phyloP scores from a whole-genome alignment of 805 yeast species.

The Lachancea lanzarotensis region DNA sequence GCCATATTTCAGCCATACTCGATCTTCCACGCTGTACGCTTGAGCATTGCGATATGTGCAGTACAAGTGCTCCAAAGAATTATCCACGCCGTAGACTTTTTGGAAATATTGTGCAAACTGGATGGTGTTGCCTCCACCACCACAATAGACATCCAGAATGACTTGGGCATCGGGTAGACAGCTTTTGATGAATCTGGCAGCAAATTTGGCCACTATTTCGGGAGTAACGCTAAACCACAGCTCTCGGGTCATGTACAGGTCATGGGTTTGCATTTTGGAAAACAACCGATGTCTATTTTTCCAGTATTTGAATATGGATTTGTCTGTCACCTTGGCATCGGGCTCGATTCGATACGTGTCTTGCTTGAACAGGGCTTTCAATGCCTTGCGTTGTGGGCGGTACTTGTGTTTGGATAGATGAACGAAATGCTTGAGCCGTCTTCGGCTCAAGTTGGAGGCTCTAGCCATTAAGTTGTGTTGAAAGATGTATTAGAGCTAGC shows the following conservation, averaged over 20 bases:
- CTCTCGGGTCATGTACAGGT: constrained; percentile 56
- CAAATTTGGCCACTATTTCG: constrained; percentile 58
- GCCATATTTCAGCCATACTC: constrained; percentile 42
- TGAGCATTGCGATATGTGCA: constrained; percentile 63
- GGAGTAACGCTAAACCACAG: constrained; percentile 89
- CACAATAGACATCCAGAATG: constrained; percentile 68
- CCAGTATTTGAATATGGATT: constrained; percentile 48
- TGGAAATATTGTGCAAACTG: constrained; percentile 62
- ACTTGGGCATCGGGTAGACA: constrained; percentile 44
- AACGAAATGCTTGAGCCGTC: constrained; percentile 13
- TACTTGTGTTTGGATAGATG: constrained; percentile 18
- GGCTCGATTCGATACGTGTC: constrained; percentile 18
- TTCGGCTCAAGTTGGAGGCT: neutral
- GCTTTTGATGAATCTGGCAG: constrained; percentile 47
- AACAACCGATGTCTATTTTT: constrained; percentile 53
- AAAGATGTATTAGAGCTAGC: neutral
- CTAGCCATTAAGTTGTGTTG: neutral
- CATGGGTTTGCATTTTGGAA: constrained; percentile 56
- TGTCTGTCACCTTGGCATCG: constrained; percentile 12
- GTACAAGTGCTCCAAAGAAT: constrained; percentile 49
- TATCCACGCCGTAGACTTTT: constrained; percentile 56
- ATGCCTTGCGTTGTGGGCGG: constrained; percentile 16
- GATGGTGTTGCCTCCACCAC: constrained; percentile 83
- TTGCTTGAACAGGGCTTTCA: constrained; percentile 10
- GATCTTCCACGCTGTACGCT: constrained; percentile 51